Evolutionary conservation across 768 basidiomycete species (phyloP), one percentile per base, ranked within the genome.

Genomic region (Boletus insuetus): DNA sequence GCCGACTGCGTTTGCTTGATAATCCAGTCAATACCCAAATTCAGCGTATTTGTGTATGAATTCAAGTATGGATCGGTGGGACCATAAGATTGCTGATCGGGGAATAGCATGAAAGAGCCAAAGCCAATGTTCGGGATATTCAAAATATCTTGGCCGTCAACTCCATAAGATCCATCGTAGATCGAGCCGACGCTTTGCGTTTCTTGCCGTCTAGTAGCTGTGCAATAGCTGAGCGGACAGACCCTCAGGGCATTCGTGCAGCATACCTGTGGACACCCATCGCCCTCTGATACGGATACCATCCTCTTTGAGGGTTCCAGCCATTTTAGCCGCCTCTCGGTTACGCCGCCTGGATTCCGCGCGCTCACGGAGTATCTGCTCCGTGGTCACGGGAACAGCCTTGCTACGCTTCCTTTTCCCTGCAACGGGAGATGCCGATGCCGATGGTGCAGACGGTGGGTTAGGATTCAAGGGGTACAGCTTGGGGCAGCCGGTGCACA

Each of bases 131-230:
- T 39, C 0, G 82, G 81, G 53, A 84, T 83, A 49, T 69, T 80
- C 51, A 77, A 56, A 48, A 88, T 83, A 56, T 87, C 86, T 60
- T 84, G 80, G 52, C 79, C 82, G 64, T 89, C 86, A 19, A 87
- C 83, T 34, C 85, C 85, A 34, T 74, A 73, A n/a, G 82, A 76
- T 1, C 87, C 86, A 63, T 88, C 81, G 55, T 81, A 84, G 26
- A 74, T 73, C 22, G 85, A 62, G 26, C 83, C 82, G 34, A 79
- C 58, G 41, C 64, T 67, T 47, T 73, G 63, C 42, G 75, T 71
- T 58, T 73, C 68, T 54, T 83, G 81, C 37, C 79, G 76, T 61
- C 72, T 77, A 37, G 82, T 79, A 57, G 72, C 79, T 82, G 62
- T 43, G 45, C 41, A 40, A 53, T 31, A 37, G 34, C 44, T 53